phyloP scores from a whole-genome alignment of 1,284 basidiomycete genomes.

The Ustanciosporium gigantosporum region DNA sequence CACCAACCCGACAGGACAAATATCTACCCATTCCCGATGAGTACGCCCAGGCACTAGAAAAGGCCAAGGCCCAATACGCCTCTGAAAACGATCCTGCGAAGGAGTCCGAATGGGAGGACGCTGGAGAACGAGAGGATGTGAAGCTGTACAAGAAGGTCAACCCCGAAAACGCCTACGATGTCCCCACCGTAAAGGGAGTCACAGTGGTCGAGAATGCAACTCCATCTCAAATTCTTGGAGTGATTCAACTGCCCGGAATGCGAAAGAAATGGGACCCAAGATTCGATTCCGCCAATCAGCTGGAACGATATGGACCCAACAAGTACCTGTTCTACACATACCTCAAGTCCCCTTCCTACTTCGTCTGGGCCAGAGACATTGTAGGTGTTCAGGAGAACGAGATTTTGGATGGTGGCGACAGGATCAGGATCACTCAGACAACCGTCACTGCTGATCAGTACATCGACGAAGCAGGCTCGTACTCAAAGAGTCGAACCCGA shows the following conservation, averaged over 20 bases:
- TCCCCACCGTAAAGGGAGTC: conserved; percentile 47
- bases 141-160: conserved; percentile 47
- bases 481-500: conserved; percentile 46
- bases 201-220: conserved; percentile 52
- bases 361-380: conserved; percentile 56
- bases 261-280: conserved; percentile 56
- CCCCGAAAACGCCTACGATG: conserved; percentile 41
- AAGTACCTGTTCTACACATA: conserved; percentile 46
- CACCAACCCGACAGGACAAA: conserved; percentile 7
- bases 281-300: conserved; percentile 39
- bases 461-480: conserved; percentile 48
- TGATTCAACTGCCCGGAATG: conserved; percentile 52
- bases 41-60: conserved; percentile 40
- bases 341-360: conserved; percentile 52
- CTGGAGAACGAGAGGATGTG: conserved; percentile 47
- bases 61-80: conserved; percentile 34
- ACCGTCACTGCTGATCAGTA: conserved; percentile 44
- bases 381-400: conserved; percentile 50
- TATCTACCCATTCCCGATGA: conserved; percentile 38
- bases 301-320: conserved; percentile 29
- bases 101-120: conserved; percentile 49
- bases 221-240: conserved; percentile 44
- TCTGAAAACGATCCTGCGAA: conserved; percentile 30
- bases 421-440: conserved; percentile 44
- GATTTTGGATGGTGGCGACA: conserved; percentile 16